A percentile compares a stretch with the other conserved stretches of the same genome.
phyloP scores from a whole-genome alignment of 768 basidiomycete species.

The Tricholoma matsutake region DNA sequence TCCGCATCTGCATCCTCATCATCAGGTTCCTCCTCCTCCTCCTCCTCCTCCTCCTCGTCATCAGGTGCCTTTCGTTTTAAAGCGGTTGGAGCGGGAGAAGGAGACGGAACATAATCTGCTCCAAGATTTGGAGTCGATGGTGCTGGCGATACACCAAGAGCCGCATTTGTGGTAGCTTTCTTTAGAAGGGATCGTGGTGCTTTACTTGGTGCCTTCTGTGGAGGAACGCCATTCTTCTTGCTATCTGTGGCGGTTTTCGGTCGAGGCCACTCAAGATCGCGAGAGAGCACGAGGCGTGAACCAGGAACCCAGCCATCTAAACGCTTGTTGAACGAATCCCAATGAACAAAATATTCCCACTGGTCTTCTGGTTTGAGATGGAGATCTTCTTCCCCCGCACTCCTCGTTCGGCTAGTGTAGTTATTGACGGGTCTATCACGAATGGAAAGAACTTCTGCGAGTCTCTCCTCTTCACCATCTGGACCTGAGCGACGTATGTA shows the following conservation, averaged over 20 bases:
- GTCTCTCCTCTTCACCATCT: slow-evolving; percentile 83
- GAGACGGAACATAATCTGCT: slow-evolving; percentile 42
- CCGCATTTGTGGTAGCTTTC: slow-evolving; percentile 68
- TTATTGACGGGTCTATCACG: slow-evolving; percentile 77
- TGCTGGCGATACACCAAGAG: slow-evolving; percentile 52
- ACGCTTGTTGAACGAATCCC: slow-evolving; percentile 99
- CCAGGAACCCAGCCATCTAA: slow-evolving; percentile 96
- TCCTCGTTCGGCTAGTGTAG: slow-evolving; percentile 48
- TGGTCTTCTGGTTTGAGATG: slow-evolving; percentile 64
- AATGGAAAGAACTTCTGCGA: slow-evolving; percentile 94
- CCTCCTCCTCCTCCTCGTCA: slow-evolving; percentile 67
- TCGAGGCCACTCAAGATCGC: slow-evolving; percentile 95
- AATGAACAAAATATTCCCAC: slow-evolving; percentile 96
- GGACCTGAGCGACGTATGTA: slow-evolving; percentile 80
- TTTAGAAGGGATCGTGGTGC: slow-evolving; percentile 62
- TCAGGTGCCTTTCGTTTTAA: slow-evolving; percentile 68
- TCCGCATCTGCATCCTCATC: slow-evolving; percentile 57
- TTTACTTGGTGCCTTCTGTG: slow-evolving; percentile 60
- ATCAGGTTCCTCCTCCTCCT: slow-evolving; percentile 55
- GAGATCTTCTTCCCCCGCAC: slow-evolving; percentile 43
- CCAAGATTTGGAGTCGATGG: slow-evolving; percentile 21
- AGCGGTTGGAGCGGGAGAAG: slow-evolving; percentile 51
- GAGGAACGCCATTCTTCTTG: slow-evolving; percentile 41
- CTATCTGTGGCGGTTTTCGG: slow-evolving; percentile 67
- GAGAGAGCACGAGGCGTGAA: slow-evolving; percentile 75